Conservation (phyloP, 192 early-diverging fungal species). For the Coemansia sp. region DNA sequence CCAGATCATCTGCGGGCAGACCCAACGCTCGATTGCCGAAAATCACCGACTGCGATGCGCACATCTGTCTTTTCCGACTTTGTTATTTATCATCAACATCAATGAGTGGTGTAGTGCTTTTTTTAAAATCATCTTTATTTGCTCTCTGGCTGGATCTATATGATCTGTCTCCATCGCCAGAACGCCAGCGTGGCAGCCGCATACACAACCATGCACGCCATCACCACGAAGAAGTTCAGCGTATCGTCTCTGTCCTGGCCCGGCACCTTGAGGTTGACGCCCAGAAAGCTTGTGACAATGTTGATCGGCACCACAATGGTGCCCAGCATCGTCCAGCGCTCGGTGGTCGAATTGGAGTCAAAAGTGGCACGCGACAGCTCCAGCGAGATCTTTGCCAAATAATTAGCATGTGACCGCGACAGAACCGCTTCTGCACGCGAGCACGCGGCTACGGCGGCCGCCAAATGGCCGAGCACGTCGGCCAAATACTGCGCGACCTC, state of each 20-base stretch:
- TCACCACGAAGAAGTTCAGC: slow-evolving; percentile 53
- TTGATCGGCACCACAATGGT: slow-evolving; percentile 55
- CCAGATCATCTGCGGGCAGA: no score
- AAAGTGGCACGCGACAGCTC: slow-evolving; percentile 59
- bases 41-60: neutral
- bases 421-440: slow-evolving; percentile 64
- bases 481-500: slow-evolving; percentile 53
- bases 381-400: slow-evolving; percentile 75
- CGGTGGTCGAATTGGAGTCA: slow-evolving; percentile 46
- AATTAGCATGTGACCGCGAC: slow-evolving; percentile 71
- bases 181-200: slow-evolving; percentile 40
- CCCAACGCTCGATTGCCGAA: neutral
- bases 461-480: slow-evolving; percentile 49
- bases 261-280: slow-evolving; percentile 72
- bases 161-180: slow-evolving; percentile 48
- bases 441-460: slow-evolving; percentile 36
- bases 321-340: slow-evolving; percentile 56
- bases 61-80: neutral
- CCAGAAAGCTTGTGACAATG: slow-evolving; percentile 62
- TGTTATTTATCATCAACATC: neutral
- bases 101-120: no score
- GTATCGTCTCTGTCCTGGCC: slow-evolving; percentile 63
- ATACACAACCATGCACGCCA: slow-evolving; percentile 50
- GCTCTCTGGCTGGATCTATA: neutral
- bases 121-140: no score